Evolutionary conservation across 1,139 yeast species (phyloP).

Genomic region (Pichia sp.): DNA sequence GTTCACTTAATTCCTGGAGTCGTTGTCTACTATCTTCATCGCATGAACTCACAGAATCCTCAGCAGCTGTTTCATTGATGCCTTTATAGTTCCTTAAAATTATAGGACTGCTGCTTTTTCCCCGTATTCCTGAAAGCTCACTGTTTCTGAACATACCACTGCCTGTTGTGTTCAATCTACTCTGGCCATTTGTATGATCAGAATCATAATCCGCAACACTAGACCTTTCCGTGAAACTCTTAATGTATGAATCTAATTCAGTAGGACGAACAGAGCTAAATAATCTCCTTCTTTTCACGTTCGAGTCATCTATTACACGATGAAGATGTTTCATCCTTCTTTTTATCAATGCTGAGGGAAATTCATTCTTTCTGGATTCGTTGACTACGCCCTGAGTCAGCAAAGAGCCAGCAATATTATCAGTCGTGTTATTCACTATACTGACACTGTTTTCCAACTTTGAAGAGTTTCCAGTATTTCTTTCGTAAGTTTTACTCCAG

Average conservation of each 20-base stretch:
- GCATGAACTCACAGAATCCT: not conserved
- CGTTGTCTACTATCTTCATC: conserved; percentile 7
- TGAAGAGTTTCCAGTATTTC: not conserved
- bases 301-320: not conserved
- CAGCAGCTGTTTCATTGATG: not conserved
- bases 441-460: not conserved
- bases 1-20: conserved; percentile 34
- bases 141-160: not conserved
- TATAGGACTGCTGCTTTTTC: conserved; percentile 11
- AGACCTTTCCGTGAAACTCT: not conserved
- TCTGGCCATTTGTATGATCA: not conserved
- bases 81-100: conserved; percentile 3
- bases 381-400: not conserved
- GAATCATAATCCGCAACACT: not conserved
- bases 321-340: conserved; percentile 7
- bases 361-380: not conserved
- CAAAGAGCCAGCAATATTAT: not conserved
- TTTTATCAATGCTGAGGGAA: not conserved
- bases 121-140: not conserved
- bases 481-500: conserved; percentile 7
- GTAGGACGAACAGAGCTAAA: not conserved
- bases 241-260: not conserved
- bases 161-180: not conserved
- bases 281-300: conserved; percentile 6
- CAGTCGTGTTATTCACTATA: not conserved